A percentile compares a stretch with the other conserved stretches of the same genome.
Conservation (phyloP, 805 yeast genomes). For the Starmerella bombi region DNA sequence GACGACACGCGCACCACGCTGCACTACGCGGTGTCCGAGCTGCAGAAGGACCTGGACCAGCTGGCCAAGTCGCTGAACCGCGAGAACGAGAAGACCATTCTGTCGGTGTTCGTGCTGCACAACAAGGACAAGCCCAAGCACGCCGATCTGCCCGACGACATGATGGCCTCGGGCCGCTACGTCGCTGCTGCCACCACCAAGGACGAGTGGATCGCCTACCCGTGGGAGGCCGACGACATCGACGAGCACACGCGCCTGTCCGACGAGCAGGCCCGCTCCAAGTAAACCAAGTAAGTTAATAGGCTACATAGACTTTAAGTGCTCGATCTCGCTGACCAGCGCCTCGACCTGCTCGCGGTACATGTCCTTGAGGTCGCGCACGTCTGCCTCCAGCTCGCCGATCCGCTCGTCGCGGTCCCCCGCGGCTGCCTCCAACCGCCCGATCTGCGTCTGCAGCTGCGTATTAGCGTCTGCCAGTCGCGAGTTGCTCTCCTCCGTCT, state of each 20-base stretch:
- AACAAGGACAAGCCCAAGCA: slow-evolving; percentile 72
- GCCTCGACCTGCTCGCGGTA: slow-evolving; percentile 76
- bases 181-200: slow-evolving; percentile 61
- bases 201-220: slow-evolving; percentile 78
- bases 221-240: slow-evolving; percentile 79
- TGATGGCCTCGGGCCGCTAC: slow-evolving; percentile 53
- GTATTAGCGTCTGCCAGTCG: slow-evolving; percentile 28
- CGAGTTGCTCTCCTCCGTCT: slow-evolving; percentile 24
- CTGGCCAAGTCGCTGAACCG: slow-evolving; percentile 51
- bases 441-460: slow-evolving; percentile 40
- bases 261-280: slow-evolving; percentile 46
- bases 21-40: slow-evolving; percentile 68
- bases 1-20: slow-evolving; percentile 86
- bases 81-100: slow-evolving; percentile 45
- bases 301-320: no score
- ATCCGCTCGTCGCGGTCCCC: slow-evolving; percentile 83
- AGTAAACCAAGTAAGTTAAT: no score
- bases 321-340: slow-evolving; percentile 40
- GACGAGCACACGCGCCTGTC: slow-evolving; percentile 62
- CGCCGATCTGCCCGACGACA: slow-evolving; percentile 52
- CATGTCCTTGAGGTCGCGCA: slow-evolving; percentile 75
- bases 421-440: slow-evolving; percentile 39
- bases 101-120: slow-evolving; percentile 69
- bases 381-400: slow-evolving; percentile 77
- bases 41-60: slow-evolving; percentile 49